phyloP scores from a whole-genome alignment of 768 basidiomycete species.

The Boletus sp. region DNA sequence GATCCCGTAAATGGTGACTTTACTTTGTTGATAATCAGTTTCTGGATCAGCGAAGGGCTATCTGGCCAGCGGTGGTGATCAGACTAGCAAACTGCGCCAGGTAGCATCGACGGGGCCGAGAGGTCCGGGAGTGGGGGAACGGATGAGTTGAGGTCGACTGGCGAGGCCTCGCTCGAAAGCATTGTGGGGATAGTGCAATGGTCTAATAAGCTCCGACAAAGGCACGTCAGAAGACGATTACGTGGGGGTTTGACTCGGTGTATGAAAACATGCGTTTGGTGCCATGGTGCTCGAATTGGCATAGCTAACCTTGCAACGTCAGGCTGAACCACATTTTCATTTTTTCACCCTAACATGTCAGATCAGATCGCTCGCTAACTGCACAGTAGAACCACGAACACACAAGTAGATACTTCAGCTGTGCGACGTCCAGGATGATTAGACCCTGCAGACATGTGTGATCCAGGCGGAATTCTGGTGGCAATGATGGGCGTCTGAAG shows the following conservation, averaged over 20 bases:
- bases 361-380: constrained; percentile 5
- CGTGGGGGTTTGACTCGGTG: not conserved
- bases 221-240: not conserved
- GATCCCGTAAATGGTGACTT: not conserved
- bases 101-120: not conserved
- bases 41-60: not conserved
- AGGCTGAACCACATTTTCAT: not conserved
- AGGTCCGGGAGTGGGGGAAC: not conserved
- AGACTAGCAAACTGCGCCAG: not conserved
- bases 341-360: not conserved
- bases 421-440: not conserved
- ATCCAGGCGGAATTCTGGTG: not conserved
- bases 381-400: not conserved
- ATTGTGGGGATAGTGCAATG: not conserved
- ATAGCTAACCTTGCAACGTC: not conserved
- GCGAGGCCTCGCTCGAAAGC: not conserved
- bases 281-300: not conserved
- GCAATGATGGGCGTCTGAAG: constrained; percentile 3
- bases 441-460: constrained; percentile 17
- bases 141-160: not conserved
- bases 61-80: not conserved
- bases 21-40: not conserved
- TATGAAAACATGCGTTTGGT: constrained; percentile 11
- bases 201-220: constrained; percentile 5
- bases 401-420: not conserved